Evolutionary conservation across 2,329 filamentous ascomycete genomes (phyloP).

Genomic region (Chrysoporthe deuterocubensis): DNA sequence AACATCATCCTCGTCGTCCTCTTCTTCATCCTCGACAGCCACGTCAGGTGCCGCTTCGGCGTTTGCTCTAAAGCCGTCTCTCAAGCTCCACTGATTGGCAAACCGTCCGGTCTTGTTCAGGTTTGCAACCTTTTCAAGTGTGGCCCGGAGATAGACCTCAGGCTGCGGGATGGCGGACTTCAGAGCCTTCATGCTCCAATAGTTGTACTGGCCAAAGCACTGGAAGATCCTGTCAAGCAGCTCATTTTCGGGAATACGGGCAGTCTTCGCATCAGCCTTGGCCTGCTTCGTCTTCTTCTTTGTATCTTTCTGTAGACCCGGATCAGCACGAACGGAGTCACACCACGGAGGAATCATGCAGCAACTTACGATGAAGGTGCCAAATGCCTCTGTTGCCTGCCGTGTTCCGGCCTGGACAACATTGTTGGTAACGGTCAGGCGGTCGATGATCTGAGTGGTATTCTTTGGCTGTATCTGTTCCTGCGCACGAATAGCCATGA

Average conservation of each 20-base stretch:
- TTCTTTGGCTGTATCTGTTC: conserved; percentile 55
- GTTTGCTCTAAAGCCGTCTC: conserved; percentile 58
- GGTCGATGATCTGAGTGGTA: conserved; percentile 55
- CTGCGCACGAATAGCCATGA: conserved; percentile 43
- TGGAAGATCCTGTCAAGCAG: conserved; percentile 84
- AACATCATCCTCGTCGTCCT: conserved; percentile 66
- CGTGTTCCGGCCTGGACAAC: conserved; percentile 62
- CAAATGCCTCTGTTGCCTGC: conserved; percentile 51
- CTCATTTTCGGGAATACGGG: conserved; percentile 86
- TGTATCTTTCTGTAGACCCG: conserved; percentile 53
- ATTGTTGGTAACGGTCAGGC: conserved; percentile 53
- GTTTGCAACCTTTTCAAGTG: conserved; percentile 79
- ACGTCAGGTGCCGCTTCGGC: conserved; percentile 48
- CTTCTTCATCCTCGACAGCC: conserved; percentile 58
- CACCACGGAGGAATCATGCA: background rate
- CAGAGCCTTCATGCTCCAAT: conserved; percentile 92
- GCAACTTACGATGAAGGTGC: conserved; percentile 61
- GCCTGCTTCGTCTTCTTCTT: conserved; percentile 57
- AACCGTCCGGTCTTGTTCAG: conserved; percentile 84
- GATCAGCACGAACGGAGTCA: conserved; percentile 9
- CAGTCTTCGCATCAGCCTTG: conserved; percentile 79
- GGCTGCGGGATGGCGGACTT: conserved; percentile 80
- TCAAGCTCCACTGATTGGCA: conserved; percentile 83
- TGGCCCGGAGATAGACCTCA: conserved; percentile 88
- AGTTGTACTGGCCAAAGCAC: conserved; percentile 83